Evolutionary conservation across 164 flowering plant species (phyloP).

Genomic region (Malania oleifera): DNA sequence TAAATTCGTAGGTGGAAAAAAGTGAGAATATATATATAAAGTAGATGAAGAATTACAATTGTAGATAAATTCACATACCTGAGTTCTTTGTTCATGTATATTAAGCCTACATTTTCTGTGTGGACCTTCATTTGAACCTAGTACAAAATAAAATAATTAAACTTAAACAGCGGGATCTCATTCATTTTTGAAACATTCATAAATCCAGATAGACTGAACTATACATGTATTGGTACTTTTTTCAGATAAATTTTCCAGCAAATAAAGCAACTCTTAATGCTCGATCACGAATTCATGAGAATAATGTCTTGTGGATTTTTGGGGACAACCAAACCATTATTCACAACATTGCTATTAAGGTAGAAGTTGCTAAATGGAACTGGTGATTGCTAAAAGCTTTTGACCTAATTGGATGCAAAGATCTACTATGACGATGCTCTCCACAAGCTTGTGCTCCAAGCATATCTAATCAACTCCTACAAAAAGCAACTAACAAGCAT

Average conservation of each 20-base stretch:
- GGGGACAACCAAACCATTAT: no score
- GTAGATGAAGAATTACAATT: neutral
- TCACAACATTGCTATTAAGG: no score
- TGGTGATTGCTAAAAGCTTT: no score
- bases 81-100: conserved; percentile 68
- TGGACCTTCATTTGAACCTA: conserved; percentile 77
- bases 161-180: neutral
- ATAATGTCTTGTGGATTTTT: no score
- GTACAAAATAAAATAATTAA: conserved; percentile 1
- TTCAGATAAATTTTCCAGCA: neutral
- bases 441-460: no score
- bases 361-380: no score
- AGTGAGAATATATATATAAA: neutral
- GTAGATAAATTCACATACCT: conserved; percentile 32
- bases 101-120: conserved; percentile 57
- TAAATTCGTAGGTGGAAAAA: conserved; percentile 2
- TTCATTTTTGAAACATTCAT: neutral
- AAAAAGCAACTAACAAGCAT: no score
- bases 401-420: no score
- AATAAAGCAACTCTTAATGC: neutral
- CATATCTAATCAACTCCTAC: no score
- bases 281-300: no score
- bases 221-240: neutral
- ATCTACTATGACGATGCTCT: no score
- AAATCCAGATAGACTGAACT: neutral